These are phyloP conservation scores for Aphanomyces astaci DNA, from an alignment of 352 stramenopile genomes.

Conservation along the genomic window DNA sequence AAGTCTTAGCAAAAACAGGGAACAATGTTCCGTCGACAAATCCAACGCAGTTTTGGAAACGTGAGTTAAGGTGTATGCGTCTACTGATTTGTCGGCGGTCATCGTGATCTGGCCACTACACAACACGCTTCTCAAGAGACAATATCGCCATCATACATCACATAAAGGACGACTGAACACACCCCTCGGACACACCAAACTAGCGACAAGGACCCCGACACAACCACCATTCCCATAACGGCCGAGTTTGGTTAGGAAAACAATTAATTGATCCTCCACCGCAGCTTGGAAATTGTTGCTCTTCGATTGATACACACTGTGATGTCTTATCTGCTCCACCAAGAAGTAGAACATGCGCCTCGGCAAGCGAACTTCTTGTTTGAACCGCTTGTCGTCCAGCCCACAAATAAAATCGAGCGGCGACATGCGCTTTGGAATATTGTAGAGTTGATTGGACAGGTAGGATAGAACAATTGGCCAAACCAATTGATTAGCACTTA, in stretches of 20 bases:
- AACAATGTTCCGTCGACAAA: slow-evolving; percentile 15
- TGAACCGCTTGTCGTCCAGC: slow-evolving; percentile 9
- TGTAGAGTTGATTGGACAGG: too few relatives aligned
- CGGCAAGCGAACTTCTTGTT: neutral
- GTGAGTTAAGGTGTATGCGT: neutral
- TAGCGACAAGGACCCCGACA: slow-evolving; percentile 4
- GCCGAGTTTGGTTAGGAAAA: slow-evolving; percentile 2
- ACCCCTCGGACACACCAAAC: slow-evolving; percentile 3
- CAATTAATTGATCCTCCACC: slow-evolving; percentile 2
- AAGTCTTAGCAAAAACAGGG: slow-evolving; percentile 6
- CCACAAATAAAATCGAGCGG: neutral
- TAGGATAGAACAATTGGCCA: too few relatives aligned
- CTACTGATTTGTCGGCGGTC: neutral
- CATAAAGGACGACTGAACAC: neutral
- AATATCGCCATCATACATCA: neutral
- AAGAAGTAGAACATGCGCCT: neutral
- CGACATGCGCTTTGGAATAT: slow-evolving; percentile 1
- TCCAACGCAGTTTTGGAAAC: neutral
- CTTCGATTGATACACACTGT: neutral
- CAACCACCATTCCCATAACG: slow-evolving; percentile 4
- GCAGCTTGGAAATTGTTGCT: neutral
- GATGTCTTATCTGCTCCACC: neutral
- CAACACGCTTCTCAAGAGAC: neutral
- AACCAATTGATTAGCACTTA: too few relatives aligned
- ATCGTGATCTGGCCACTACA: neutral